These are phyloP conservation scores for Suaeda aralocaspica DNA, from an alignment of 148 eudicot species.

Conservation along the genomic window DNA sequence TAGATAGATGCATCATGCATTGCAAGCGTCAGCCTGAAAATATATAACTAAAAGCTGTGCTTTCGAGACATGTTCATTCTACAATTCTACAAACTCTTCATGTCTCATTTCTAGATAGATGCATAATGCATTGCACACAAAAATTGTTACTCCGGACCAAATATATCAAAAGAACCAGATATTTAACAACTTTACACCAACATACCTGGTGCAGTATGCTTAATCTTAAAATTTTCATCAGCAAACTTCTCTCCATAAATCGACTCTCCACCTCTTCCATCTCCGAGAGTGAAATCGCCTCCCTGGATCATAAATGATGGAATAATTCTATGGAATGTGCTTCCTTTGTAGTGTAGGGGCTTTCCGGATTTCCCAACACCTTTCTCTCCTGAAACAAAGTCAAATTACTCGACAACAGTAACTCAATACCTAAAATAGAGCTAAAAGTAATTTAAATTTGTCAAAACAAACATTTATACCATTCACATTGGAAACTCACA, in stretches of 20 bases:
- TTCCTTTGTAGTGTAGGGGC: slow-evolving; percentile 94
- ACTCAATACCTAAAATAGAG: neutral
- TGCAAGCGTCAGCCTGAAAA: neutral
- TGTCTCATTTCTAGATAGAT: too few relatives aligned
- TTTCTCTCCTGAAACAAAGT: slow-evolving; percentile 67
- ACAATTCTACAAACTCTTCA: too few relatives aligned
- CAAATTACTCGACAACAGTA: neutral
- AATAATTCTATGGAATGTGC: slow-evolving; percentile 85
- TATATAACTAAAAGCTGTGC: neutral
- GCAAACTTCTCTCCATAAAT: slow-evolving; percentile 96
- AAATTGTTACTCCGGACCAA: too few relatives aligned
- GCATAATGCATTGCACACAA: too few relatives aligned
- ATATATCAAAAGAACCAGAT: neutral
- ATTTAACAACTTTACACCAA: neutral
- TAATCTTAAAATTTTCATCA: slow-evolving; percentile 93
- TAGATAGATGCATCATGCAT: too few relatives aligned
- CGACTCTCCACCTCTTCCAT: slow-evolving; percentile 96
- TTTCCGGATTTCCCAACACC: slow-evolving; percentile 82
- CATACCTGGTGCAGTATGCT: slow-evolving; percentile 96
- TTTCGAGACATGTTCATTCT: neutral
- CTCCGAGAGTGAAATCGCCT: slow-evolving; percentile 93
- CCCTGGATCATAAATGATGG: slow-evolving; percentile 98
- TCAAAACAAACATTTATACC: neutral
- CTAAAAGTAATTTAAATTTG: neutral
- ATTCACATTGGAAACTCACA: neutral